Evolutionary conservation across 495 filamentous ascomycete genomes (phyloP), one percentile per base, ranked within the genome.

Genomic region (Neurospora pannonica): DNA sequence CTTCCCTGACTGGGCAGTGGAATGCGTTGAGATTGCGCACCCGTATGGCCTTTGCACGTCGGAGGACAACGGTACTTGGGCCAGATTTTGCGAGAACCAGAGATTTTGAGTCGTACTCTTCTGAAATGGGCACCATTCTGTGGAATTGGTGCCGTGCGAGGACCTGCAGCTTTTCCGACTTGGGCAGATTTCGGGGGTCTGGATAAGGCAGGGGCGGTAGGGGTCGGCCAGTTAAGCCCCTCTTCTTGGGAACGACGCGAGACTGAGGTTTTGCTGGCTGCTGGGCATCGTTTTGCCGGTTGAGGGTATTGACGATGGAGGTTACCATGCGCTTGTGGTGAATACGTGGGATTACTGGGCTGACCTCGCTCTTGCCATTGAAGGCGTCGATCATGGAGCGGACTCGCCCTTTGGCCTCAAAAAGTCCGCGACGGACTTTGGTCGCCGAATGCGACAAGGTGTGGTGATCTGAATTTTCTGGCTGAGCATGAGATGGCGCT

Each of bases 281-380:
- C 3, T 48, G 0, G 7, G 9, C 0, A 0, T 24, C 10, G 9
- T 21, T 0, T 0, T 21, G 3, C 0, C 10, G 46, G 46, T 5
- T 54, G 46, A 24, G 24, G 3, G 46, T 54, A 9, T 11, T 54
- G 19, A 11, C 3, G 8, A 48, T 2, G 42, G 17, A 0, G 17
- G 9, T 19, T 3, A 3, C 42, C 8, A 46, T 46, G 2, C 42
- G 3, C 42, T n/a, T 46, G 42, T n/a, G 42, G 17, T 43, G 17
- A 43, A 0, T 8, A 2, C 0, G 10, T 2, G 24, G 24, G 46
- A 54, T 28, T 4, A 28, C 9, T 2, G 0, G 46, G 46, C 11
- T 6, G 21, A 3, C 21, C 0, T 60, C 24, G 24, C 11, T 15
- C 24, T 17, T 60, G 21, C 11, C 0, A 2, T 60, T 31, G 21